These are phyloP conservation scores for Magnusiomyces suaveolens DNA, from an alignment of 1,139 yeast genomes.

Conservation along the genomic window DNA sequence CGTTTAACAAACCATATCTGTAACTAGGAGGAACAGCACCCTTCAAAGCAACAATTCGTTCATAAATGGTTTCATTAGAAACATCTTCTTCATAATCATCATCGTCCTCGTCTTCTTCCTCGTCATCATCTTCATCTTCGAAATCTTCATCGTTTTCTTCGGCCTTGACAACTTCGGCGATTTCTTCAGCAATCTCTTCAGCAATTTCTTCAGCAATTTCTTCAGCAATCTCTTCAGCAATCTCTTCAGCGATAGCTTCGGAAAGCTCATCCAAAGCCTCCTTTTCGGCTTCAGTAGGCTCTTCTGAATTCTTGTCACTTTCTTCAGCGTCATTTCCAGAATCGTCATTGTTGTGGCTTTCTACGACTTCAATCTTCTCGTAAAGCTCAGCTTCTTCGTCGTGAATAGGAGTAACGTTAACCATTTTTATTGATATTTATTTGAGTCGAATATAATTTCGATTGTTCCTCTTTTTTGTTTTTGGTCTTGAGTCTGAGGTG, in stretches of 20 bases:
- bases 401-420: conserved; percentile 60
- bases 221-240: neutral
- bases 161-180: conserved; percentile 18
- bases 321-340: too few species aligned
- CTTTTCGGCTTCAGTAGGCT: conserved; percentile 10
- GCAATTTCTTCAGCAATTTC: conserved; percentile 9
- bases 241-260: neutral
- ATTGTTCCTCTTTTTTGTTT: too few species aligned
- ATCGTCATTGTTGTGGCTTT: neutral
- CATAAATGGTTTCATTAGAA: conserved; percentile 73
- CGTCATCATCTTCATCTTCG: conserved; percentile 22
- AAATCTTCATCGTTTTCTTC: conserved; percentile 14
- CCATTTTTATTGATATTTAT: conserved; percentile 37
- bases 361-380: conserved; percentile 5
- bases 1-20: conserved; percentile 42
- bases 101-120: conserved; percentile 43
- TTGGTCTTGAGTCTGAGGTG: too few species aligned
- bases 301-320: neutral
- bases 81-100: conserved; percentile 67
- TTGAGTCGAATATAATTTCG: neutral
- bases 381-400: conserved; percentile 23
- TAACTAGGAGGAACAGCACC: conserved; percentile 87
- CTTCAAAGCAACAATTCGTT: conserved; percentile 81
- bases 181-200: conserved; percentile 11
- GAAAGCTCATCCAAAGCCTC: conserved; percentile 9